Conservation (phyloP, 306 rosid genomes). For the Quillaja saponaria region DNA sequence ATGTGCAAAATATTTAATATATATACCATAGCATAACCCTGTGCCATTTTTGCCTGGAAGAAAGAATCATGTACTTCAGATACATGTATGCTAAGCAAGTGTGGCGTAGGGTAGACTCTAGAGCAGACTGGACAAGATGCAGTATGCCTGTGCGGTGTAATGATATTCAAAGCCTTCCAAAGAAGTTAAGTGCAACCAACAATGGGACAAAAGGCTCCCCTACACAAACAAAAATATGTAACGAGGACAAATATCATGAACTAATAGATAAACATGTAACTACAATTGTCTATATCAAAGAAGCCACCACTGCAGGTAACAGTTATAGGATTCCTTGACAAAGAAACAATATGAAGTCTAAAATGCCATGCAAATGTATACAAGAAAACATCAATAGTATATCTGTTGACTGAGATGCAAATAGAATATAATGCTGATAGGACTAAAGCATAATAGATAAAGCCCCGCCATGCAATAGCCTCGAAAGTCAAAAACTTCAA, state of each 20-base stretch:
- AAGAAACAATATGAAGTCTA: background rate
- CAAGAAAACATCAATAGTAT: background rate
- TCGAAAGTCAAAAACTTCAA: conserved; percentile 10
- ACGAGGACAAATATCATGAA: background rate
- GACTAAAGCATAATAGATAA: conserved; percentile 18
- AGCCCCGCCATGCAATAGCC: conserved; percentile 1
- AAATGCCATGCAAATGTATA: background rate
- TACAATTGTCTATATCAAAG: too few species aligned
- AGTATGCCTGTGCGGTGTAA: conserved; percentile 78
- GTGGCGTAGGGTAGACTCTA: conserved; percentile 82
- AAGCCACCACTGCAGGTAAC: too few species aligned
- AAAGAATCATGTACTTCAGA: conserved; percentile 93
- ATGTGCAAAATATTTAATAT: background rate
- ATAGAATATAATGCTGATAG: conserved; percentile 2
- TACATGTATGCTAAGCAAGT: conserved; percentile 75
- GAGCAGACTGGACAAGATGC: conserved; percentile 87
- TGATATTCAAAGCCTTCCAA: conserved; percentile 88
- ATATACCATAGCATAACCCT: conserved; percentile 77
- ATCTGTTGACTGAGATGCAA: background rate
- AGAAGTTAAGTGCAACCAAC: conserved; percentile 75
- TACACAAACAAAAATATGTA: conserved; percentile 26
- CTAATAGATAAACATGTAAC: too few species aligned
- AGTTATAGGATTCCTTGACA: too few species aligned
- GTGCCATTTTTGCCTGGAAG: conserved; percentile 92
- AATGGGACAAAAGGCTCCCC: conserved; percentile 76